Percentiles rank a stretch among this genome's conserved stretches.
These are phyloP conservation scores for Phytophthora boehmeriae DNA, from an alignment of 352 stramenopile genomes.

Conservation along the genomic window DNA sequence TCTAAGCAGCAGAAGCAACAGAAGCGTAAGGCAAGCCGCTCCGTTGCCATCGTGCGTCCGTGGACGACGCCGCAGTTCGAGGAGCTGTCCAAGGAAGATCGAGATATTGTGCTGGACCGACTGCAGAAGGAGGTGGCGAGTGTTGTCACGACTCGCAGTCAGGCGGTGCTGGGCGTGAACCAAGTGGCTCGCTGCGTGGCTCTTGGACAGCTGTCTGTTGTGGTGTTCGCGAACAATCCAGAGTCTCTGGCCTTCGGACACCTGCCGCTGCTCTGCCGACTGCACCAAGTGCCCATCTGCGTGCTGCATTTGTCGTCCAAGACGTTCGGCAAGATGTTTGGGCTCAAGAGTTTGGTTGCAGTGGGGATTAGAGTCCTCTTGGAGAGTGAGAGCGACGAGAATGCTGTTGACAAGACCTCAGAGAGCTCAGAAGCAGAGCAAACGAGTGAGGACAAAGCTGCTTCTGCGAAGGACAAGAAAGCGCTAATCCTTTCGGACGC, in stretches of 20 bases:
- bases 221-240: conserved; percentile 73
- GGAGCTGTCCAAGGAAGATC: conserved; percentile 71
- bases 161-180: conserved; percentile 60
- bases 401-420: neutral
- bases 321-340: conserved; percentile 61
- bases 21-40: conserved; percentile 21
- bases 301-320: conserved; percentile 77
- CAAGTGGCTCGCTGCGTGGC: conserved; percentile 54
- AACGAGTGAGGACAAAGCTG: neutral
- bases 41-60: conserved; percentile 35
- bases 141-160: conserved; percentile 22
- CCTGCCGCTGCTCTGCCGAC: conserved; percentile 67
- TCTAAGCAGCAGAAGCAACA: conserved; percentile 15
- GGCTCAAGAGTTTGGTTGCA: conserved; percentile 57
- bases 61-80: conserved; percentile 61
- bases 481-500: conserved; percentile 18
- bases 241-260: conserved; percentile 64
- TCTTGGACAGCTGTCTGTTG: conserved; percentile 51
- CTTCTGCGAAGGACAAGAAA: conserved; percentile 1
- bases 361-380: conserved; percentile 47
- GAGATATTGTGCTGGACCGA: conserved; percentile 80
- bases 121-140: conserved; percentile 65
- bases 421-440: neutral
- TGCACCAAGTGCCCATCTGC: conserved; percentile 71
- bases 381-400: neutral